Evolutionary conservation across 2,329 filamentous ascomycete species (phyloP).

Genomic region (Hypocrella siamensis): DNA sequence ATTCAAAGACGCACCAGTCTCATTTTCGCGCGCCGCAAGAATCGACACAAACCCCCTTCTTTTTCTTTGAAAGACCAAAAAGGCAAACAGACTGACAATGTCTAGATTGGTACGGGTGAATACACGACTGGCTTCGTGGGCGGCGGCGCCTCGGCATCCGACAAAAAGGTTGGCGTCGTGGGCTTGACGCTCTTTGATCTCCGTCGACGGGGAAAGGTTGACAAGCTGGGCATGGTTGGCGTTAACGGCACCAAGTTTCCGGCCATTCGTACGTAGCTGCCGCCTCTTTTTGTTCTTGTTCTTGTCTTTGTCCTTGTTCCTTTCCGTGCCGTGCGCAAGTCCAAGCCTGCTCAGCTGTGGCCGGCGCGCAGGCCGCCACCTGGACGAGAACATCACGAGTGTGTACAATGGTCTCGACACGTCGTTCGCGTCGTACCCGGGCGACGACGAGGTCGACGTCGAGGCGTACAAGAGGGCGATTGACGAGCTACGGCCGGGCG

Average conservation of each 20-base stretch:
- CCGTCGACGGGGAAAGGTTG: constrained; percentile 75
- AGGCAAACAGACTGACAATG: neutral
- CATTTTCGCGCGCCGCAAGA: no score
- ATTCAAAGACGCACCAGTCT: neutral
- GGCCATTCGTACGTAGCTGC: constrained; percentile 54
- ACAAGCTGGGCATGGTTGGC: constrained; percentile 74
- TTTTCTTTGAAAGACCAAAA: no score
- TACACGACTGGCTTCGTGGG: constrained; percentile 94
- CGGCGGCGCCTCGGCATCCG: constrained; percentile 65
- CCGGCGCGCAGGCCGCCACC: constrained; percentile 48
- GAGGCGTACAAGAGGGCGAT: constrained; percentile 83
- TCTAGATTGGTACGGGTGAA: constrained; percentile 75
- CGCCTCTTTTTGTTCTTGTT: constrained; percentile 1
- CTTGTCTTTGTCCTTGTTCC: no score
- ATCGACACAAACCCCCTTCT: no score
- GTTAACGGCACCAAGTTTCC: constrained; percentile 82
- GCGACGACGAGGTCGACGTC: constrained; percentile 56
- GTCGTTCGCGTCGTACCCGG: constrained; percentile 69
- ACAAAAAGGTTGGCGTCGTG: constrained; percentile 94
- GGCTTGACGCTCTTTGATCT: constrained; percentile 82
- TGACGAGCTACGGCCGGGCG: constrained; percentile 63
- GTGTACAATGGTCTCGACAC: constrained; percentile 84
- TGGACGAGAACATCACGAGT: constrained; percentile 73
- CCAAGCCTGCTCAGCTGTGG: constrained; percentile 68
- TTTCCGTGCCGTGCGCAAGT: no score